Base-by-base conservation (phyloP, 495 filamentous ascomycete species). In the Friedmanniomyces simplex region DNA sequence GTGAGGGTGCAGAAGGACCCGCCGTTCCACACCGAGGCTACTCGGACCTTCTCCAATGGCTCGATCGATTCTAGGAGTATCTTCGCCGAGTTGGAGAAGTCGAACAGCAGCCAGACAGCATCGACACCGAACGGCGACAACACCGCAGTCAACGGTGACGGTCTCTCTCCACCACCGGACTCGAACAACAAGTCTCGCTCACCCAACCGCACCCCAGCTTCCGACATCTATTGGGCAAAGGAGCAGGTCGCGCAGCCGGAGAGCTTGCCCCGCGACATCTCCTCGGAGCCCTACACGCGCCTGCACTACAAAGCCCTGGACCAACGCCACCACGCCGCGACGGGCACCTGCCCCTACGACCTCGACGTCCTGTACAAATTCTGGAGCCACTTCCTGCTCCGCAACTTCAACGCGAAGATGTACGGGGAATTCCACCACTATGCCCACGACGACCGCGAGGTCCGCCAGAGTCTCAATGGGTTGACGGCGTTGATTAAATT, bases 311-410 rank as follows among this genome's bases (percentile, higher is more conserved):
- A 79, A 58, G 81, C 80, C 8, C 72, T 87, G 28, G 72, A 74
- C 34, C 72, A 85, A 66, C 80, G 84, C 46, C 67, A 75, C 58
- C 68, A 65, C 45, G 73, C 76, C 21, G 57, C 73, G 21, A 54
- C 67, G 20, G 77, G 74, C 45, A 76, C 76, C 52, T 80, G 74
- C 60, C 71, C 75, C 65, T 59, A 71, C 59, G 75, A 86, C 66
- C 85, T 87, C 75, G 76, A 79, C 55, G 75, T 81, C 55, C 77
- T 88, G 14, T 90, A 89, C 70, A 74, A 83, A 55, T 87, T 86
- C 72, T 91, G 87, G 87, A 82, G 82, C n/a, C 78, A 84, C 65
- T 86, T 86, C 67, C 78, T 93, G 41, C 74, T 82, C 56, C 74
- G 79, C 60, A 83, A 84, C 67, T 93, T 93, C 78, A 86, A 93